Percentiles rank a stretch among this genome's conserved stretches.
phyloP scores from a whole-genome alignment of 805 yeast genomes.

The Clavispora fructus region DNA sequence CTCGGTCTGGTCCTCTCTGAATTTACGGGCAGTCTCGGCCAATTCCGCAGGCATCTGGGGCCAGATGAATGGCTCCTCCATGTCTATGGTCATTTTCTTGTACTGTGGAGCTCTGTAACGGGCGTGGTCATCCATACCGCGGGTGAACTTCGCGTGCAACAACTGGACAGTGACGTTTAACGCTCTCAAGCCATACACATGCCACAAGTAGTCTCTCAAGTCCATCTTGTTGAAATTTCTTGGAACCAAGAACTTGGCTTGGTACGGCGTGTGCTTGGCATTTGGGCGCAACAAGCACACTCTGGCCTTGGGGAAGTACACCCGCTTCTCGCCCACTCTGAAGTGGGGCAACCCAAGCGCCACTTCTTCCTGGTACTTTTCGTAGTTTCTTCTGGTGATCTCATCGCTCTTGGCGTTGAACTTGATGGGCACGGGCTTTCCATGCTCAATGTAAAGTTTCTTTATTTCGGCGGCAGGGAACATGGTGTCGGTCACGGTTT shows the following conservation, averaged over 20 bases:
- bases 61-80: slow-evolving; percentile 95
- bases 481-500: slow-evolving; percentile 34
- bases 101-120: slow-evolving; percentile 75
- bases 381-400: slow-evolving; percentile 34
- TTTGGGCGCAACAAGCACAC: slow-evolving; percentile 79
- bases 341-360: slow-evolving; percentile 72
- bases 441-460: slow-evolving; percentile 28
- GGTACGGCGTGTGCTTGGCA: slow-evolving; percentile 96
- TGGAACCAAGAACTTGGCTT: slow-evolving; percentile 94
- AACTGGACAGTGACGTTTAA: slow-evolving; percentile 83
- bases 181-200: slow-evolving; percentile 86
- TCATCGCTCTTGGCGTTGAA: slow-evolving; percentile 29
- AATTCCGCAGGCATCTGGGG: slow-evolving; percentile 53
- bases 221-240: slow-evolving; percentile 90
- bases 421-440: slow-evolving; percentile 40
- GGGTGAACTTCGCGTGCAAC: slow-evolving; percentile 61
- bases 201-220: slow-evolving; percentile 86
- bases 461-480: slow-evolving; percentile 35
- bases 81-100: slow-evolving; percentile 95
- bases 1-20: slow-evolving; percentile 39
- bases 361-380: slow-evolving; percentile 44
- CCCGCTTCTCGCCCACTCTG: slow-evolving; percentile 67
- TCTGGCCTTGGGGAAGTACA: slow-evolving; percentile 83
- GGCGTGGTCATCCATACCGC: slow-evolving; percentile 51
- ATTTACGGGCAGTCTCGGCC: slow-evolving; percentile 29